Evolutionary conservation across 2,329 filamentous ascomycete genomes (phyloP), one percentile per base, ranked within the genome.

Genomic region (Aspergillus neotritici): DNA sequence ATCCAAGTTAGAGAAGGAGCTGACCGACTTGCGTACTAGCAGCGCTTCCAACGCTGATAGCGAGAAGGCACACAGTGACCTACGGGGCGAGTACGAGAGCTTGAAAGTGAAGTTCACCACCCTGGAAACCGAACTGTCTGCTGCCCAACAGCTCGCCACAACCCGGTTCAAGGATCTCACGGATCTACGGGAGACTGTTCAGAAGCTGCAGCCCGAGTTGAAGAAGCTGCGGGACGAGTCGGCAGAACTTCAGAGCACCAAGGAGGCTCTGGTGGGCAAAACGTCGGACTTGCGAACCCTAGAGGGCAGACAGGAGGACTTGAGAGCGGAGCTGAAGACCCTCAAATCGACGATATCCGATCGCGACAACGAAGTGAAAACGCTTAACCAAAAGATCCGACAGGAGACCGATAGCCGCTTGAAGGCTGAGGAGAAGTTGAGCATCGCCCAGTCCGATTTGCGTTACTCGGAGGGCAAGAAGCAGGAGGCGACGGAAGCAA

Each of bases 151-250:
- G 65, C 77, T 97, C 10, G 88, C 93, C 0, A 84, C 94, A 48
- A 84, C 80, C 12, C 78, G 93, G 25, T 97, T 89, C 72, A 94
- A 89, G 64, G 90, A 97, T 47, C 71, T 96, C 2, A 83, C 83
- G 0, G 86, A 94, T 21, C 71, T 95, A 35, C 79, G 84, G 14
- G 86, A 91, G 48, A 74, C 90, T 2, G 67, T 96, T 25, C 83
- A 89, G 52, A 94, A 93, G 62, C 79, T 86, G 1, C 90, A 96
- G 58, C 86, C 88, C 0, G 91, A 98, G 65, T 71, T 97, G 16
- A 85, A 84, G 62, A 83, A 73, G 34, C 74, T 97, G 14, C 81
- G 87, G 6, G 80, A 83, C 37, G 90, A 97, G 55, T 83, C 86
- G 25, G 78, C 79, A 0, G 78, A 83, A 32, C 73, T 97, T 29